These are phyloP conservation scores for Leccinum glutinopallens DNA, from an alignment of 1,284 basidiomycete genomes.

Conservation along the genomic window DNA sequence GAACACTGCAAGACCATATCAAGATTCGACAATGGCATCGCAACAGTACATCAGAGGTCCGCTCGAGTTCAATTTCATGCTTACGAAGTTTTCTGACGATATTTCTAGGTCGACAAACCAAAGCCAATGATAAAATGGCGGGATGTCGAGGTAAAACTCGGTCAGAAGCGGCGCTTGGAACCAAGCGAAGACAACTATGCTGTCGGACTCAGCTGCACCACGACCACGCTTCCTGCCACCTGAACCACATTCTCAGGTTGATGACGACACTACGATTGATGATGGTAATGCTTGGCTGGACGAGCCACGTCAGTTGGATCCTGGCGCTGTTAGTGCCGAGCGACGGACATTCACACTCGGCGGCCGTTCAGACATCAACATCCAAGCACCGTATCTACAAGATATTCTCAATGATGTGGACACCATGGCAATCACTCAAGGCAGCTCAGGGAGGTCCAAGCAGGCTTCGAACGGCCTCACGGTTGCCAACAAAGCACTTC, in stretches of 20 bases:
- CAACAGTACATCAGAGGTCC: not conserved
- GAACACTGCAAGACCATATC: too few species aligned
- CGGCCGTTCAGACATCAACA: too few species aligned
- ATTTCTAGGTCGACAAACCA: not conserved
- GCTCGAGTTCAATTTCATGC: not conserved
- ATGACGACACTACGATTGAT: not conserved
- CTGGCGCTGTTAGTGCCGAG: not conserved
- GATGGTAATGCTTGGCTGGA: slow-evolving; percentile 1
- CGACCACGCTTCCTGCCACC: not conserved
- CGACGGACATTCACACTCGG: too few species aligned
- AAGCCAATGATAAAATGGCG: slow-evolving; percentile 1
- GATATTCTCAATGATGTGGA: too few species aligned
- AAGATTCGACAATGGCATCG: too few species aligned
- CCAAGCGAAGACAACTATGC: not conserved
- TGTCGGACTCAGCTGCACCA: not conserved
- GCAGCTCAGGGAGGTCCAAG: too few species aligned
- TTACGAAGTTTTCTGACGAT: not conserved
- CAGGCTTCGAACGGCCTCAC: too few species aligned
- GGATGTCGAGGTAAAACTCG: not conserved
- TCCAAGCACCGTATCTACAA: too few species aligned
- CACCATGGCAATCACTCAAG: too few species aligned
- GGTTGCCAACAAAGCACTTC: too few species aligned
- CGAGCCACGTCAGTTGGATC: not conserved
- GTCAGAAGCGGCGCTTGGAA: not conserved
- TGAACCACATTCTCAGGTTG: not conserved